Evolutionary conservation across 495 filamentous ascomycete genomes (phyloP).

Genomic region (Extremus antarcticus): DNA sequence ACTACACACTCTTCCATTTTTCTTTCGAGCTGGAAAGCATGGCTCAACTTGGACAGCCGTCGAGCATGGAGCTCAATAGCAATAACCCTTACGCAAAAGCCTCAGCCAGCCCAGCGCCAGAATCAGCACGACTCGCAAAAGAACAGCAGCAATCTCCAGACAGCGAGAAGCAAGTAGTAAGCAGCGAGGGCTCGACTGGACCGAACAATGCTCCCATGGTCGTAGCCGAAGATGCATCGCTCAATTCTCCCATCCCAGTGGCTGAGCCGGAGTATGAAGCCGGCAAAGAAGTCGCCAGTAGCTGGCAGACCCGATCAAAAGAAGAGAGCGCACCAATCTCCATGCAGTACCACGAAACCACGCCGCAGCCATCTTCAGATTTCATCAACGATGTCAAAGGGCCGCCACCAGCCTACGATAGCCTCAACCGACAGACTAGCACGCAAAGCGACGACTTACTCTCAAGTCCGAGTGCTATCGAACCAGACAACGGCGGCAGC

Average conservation of each 20-base stretch:
- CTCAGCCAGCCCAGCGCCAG: not conserved
- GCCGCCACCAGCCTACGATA: slow-evolving; percentile 4
- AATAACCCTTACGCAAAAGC: not conserved
- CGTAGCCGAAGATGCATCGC: not conserved
- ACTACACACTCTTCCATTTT: not conserved
- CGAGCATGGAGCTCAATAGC: not conserved
- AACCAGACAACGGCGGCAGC: not conserved
- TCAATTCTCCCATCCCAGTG: not conserved
- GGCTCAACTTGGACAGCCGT: not conserved
- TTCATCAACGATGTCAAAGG: not conserved
- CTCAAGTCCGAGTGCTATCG: not conserved
- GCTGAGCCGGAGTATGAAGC: not conserved
- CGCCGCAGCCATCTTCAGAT: not conserved
- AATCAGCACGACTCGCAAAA: not conserved
- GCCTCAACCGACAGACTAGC: not conserved
- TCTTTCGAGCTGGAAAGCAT: not conserved
- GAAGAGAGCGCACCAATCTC: not conserved
- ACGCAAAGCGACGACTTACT: not conserved
- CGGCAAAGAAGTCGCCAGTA: not conserved
- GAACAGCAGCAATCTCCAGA: not conserved
- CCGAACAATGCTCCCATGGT: not conserved
- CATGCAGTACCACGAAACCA: not conserved
- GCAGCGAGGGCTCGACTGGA: not conserved
- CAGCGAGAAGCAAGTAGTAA: slow-evolving; percentile 7
- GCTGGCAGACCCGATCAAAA: not conserved